Base-by-base conservation (phyloP, 225 moss, liverwort and hornwort species). In the Asterella californica region DNA sequence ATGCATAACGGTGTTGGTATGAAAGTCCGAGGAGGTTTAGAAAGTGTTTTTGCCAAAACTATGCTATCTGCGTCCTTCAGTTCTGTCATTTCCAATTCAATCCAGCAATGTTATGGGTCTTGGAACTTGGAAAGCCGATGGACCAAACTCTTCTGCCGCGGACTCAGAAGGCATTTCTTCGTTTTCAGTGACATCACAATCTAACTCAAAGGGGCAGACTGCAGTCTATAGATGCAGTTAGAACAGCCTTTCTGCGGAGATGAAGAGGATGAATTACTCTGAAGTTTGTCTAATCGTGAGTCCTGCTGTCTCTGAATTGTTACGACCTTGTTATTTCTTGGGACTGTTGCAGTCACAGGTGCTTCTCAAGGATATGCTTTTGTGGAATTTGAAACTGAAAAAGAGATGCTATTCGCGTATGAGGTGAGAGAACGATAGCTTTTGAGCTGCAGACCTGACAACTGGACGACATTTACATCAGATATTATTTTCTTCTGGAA, bases 361-460 rank as follows among this genome's bases (percentile, higher is more conserved):
- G 99, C 91, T 70, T 99, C 99, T 71, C 83, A 91, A 83, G 93
- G 99, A 83, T 99, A 99, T 86, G 95, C 95, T 52, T 95, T 99
- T 80, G 93, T 92, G 76, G 93, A 93, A 61, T 99, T 90, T 78
- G 99, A 95, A 86, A 88, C 80, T 70, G 91, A 93, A 70, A 83
- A 89, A 75, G 95, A 95, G 32, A 90, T 94, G 99, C 83, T 81
- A 19, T 83, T 88, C 74, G 95, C 99, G 2, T 99, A 95, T 61
- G 95, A 99, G 91, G 97, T 95, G 79, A 60, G 66, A 55, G 19
- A 8, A 4, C 30, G 67, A 32, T 24, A 32, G 29, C 18, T 32
- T 19, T 21, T 5, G 15, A 57, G 24, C 1, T 18, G 57, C 57
- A 19, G 15, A 15, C 17, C 57, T 17, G 21, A 11, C 57, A 19